These are phyloP conservation scores for Aspergillus pseudoterreus DNA, from an alignment of 2,329 filamentous ascomycete species.

Conservation along the genomic window DNA sequence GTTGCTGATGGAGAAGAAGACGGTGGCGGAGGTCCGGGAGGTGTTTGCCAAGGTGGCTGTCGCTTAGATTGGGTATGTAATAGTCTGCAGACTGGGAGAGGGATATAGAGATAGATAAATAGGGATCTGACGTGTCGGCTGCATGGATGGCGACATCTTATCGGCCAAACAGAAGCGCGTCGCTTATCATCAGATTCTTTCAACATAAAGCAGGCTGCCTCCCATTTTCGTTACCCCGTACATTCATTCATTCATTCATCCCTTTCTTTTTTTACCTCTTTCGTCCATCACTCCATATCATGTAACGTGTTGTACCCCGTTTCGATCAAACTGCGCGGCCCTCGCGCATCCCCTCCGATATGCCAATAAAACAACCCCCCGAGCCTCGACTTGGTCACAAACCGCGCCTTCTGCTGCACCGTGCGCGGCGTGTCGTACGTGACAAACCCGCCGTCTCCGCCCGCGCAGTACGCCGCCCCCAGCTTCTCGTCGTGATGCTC, in stretches of 20 bases:
- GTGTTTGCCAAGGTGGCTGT: slow-evolving; percentile 8
- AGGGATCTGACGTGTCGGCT: too few relatives aligned
- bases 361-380: slow-evolving; percentile 81
- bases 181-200: too few relatives aligned
- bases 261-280: background rate
- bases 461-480: slow-evolving; percentile 66
- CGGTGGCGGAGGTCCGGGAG: slow-evolving; percentile 8
- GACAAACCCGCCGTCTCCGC: slow-evolving; percentile 72
- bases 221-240: background rate
- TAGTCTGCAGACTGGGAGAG: too few relatives aligned
- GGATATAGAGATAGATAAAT: too few relatives aligned
- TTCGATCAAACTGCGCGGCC: slow-evolving; percentile 55
- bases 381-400: slow-evolving; percentile 66
- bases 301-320: slow-evolving; percentile 57
- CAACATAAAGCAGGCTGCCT: background rate
- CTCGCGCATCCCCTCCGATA: slow-evolving; percentile 66
- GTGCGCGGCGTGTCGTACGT: slow-evolving; percentile 77
- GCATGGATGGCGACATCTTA: background rate
- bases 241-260: background rate
- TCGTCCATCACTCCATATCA: slow-evolving; percentile 27
- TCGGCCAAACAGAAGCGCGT: background rate
- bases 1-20: slow-evolving; percentile 12
- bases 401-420: slow-evolving; percentile 70
- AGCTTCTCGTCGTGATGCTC: slow-evolving; percentile 65
- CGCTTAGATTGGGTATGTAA: background rate